Percentiles rank a stretch among this genome's conserved stretches.
Evolutionary conservation across 2,329 filamentous ascomycete species (phyloP).

Genomic region (Coniochaeta hoffmannii): DNA sequence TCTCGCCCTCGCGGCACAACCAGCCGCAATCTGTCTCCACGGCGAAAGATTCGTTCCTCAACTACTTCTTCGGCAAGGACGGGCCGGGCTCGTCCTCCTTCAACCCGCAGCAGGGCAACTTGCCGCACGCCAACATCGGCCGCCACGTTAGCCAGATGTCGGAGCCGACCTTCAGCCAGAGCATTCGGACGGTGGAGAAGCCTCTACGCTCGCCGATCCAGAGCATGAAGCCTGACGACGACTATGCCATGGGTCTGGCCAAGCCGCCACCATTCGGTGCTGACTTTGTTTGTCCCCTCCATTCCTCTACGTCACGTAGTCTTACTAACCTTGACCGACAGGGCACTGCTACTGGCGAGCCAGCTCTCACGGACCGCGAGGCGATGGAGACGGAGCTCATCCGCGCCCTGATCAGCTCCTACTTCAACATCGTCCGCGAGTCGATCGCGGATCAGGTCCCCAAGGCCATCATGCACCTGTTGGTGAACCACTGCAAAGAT

Average conservation of each 20-base stretch:
- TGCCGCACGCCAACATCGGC: slow-evolving; percentile 30
- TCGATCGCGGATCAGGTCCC: slow-evolving; percentile 98
- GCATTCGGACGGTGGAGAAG: slow-evolving; percentile 63
- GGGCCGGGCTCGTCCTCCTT: slow-evolving; percentile 35
- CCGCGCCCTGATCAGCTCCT: slow-evolving; percentile 89
- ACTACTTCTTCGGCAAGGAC: slow-evolving; percentile 98
- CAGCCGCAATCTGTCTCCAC: slow-evolving; percentile 52
- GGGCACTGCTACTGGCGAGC: slow-evolving; percentile 62
- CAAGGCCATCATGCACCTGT: slow-evolving; percentile 96
- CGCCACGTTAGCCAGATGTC: slow-evolving; percentile 70
- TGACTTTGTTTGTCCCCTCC: slow-evolving; percentile 49
- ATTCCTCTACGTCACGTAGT: slow-evolving; percentile 6
- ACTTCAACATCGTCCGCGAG: slow-evolving; percentile 98
- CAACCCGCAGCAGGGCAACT: slow-evolving; percentile 3
- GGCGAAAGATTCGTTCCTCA: slow-evolving; percentile 85
- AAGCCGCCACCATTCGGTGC: slow-evolving; percentile 32
- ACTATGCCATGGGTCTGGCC: slow-evolving; percentile 25
- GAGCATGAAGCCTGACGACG: slow-evolving; percentile 28
- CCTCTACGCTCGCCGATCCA: slow-evolving; percentile 42
- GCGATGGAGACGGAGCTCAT: slow-evolving; percentile 97
- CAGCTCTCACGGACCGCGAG: slow-evolving; percentile 88
- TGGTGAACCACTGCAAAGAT: slow-evolving; percentile 98
- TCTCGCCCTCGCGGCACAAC: slow-evolving; percentile 56
- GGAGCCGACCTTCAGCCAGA: slow-evolving; percentile 78
- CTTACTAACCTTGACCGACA: slow-evolving; percentile 22